Evolutionary conservation across 129 eudicot species (phyloP).

Genomic region (Deinandra increscens): DNA sequence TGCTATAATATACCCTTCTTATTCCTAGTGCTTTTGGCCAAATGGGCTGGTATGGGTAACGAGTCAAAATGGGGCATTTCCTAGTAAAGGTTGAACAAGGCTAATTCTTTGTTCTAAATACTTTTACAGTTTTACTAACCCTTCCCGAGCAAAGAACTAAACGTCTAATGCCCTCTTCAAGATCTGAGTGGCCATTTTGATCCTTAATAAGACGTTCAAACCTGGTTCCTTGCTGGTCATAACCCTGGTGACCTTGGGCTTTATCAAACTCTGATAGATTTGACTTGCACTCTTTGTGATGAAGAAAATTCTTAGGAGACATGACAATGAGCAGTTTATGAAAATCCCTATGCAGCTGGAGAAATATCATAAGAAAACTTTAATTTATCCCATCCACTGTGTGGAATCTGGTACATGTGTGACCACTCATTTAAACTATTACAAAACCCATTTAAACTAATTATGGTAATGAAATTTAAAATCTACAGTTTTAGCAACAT

Average conservation of each 20-base stretch:
- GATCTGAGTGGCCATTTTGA: slow-evolving; percentile 80
- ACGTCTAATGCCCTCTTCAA: slow-evolving; percentile 83
- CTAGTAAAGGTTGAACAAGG: not conserved
- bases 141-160: slow-evolving; percentile 95
- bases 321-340: slow-evolving; percentile 95
- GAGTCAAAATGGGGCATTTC: not conserved
- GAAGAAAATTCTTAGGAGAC: slow-evolving; percentile 94
- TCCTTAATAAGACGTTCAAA: slow-evolving; percentile 95
- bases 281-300: slow-evolving; percentile 94
- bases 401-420: no score
- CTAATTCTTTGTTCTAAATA: not conserved
- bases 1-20: no score
- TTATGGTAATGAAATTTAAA: no score
- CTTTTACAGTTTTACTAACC: slow-evolving; percentile 50
- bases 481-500: no score
- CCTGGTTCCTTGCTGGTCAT: slow-evolving; percentile 92
- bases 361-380: slow-evolving; percentile 1
- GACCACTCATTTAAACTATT: no score
- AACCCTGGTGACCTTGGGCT: slow-evolving; percentile 87
- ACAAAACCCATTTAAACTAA: no score
- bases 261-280: slow-evolving; percentile 92
- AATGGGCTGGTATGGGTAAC: not conserved
- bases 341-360: slow-evolving; percentile 86
- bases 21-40: no score
- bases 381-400: no score